Evolutionary conservation across 768 basidiomycete species (phyloP).

Genomic region (Udeniomyces megalosporus): DNA sequence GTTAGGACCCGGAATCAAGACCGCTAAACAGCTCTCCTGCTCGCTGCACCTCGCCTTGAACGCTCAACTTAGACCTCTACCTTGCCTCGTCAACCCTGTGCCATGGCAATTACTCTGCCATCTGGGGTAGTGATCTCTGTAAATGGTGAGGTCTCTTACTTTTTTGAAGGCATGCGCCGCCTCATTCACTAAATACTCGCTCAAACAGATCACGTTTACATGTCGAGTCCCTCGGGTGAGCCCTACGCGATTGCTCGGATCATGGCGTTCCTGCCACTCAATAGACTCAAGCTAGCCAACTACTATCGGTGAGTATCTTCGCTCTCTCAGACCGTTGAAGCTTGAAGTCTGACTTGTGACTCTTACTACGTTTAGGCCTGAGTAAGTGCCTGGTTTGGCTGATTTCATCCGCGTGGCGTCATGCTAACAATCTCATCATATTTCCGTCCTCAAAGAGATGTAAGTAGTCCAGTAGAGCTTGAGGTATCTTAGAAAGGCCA

Average conservation of each 20-base stretch:
- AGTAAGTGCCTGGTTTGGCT: too few relatives aligned
- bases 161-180: background rate
- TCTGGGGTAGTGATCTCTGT: background rate
- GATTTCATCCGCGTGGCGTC: too few relatives aligned
- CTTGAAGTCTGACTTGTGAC: too few relatives aligned
- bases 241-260: constrained; percentile 91
- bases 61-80: too few relatives aligned
- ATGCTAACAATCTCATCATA: background rate
- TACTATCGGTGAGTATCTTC: constrained; percentile 3
- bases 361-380: background rate
- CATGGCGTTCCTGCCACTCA: constrained; percentile 85
- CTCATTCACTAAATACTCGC: background rate
- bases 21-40: too few relatives aligned
- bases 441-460: too few relatives aligned
- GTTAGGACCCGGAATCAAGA: too few relatives aligned
- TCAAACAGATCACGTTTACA: constrained; percentile 78
- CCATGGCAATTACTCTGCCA: background rate
- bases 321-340: too few relatives aligned
- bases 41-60: too few relatives aligned
- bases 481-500: too few relatives aligned
- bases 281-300: background rate
- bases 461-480: too few relatives aligned
- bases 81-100: too few relatives aligned
- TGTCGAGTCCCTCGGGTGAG: constrained; percentile 60
- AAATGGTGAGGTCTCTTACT: background rate